Evolutionary conservation across 495 filamentous ascomycete species (phyloP).

Genomic region (Baudoinia panamericana): DNA sequence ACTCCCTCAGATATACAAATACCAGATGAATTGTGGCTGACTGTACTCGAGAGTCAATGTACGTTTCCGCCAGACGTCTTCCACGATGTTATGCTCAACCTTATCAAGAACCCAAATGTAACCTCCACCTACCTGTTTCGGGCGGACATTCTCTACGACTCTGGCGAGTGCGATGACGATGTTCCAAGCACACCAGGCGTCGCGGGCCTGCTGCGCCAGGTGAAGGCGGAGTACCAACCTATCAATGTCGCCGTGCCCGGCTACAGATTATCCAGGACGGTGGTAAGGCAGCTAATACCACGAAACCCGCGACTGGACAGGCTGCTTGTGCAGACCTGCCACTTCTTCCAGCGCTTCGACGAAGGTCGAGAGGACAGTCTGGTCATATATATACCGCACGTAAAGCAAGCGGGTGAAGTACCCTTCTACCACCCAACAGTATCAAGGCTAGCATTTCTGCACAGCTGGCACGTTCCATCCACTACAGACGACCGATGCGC

Average conservation of each 20-base stretch:
- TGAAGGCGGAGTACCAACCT: constrained; percentile 28
- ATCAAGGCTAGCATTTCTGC: constrained; percentile 56
- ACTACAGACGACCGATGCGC: neutral
- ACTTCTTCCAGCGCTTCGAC: constrained; percentile 38
- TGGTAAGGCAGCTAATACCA: constrained; percentile 66
- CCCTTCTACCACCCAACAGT: constrained; percentile 82
- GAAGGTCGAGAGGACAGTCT: constrained; percentile 34
- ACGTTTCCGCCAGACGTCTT: constrained; percentile 48
- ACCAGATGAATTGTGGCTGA: constrained; percentile 27
- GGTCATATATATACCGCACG: constrained; percentile 71
- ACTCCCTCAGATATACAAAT: constrained; percentile 14
- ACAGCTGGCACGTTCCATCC: constrained; percentile 38
- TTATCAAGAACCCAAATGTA: constrained; percentile 75
- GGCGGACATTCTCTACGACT: constrained; percentile 66
- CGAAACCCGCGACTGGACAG: constrained; percentile 64
- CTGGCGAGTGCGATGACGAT: constrained; percentile 20
- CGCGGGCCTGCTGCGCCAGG: constrained; percentile 22
- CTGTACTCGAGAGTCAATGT: constrained; percentile 31
- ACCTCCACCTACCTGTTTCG: constrained; percentile 72
- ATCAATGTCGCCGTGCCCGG: constrained; percentile 34
- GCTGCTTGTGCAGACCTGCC: constrained; percentile 64
- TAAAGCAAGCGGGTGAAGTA: constrained; percentile 42
- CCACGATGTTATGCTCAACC: constrained; percentile 50
- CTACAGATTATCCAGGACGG: constrained; percentile 43
- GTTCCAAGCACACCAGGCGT: too few relatives aligned